Percentiles rank a stretch among this genome's conserved stretches.
Evolutionary conservation across 78 protist species (phyloP).

Genomic region (Dictyostelium brefeldianum): DNA sequence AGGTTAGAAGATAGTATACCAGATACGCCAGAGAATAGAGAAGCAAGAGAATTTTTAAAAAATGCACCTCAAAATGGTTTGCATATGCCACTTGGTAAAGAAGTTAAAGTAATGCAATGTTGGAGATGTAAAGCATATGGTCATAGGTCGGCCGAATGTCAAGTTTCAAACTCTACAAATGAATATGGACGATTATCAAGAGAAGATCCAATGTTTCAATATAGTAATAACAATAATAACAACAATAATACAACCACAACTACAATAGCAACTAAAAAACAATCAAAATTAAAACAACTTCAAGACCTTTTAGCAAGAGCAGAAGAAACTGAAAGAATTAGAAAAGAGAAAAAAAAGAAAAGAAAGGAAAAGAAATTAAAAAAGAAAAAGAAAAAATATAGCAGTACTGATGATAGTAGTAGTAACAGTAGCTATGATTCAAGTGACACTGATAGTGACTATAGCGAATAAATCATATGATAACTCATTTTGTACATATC

Average conservation of each 20-base stretch:
- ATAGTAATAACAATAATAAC: not conserved
- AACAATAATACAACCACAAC: not conserved
- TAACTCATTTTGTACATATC: no score
- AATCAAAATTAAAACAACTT: conserved; percentile 9
- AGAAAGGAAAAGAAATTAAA: conserved; percentile 4
- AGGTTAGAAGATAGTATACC: conserved; percentile 49
- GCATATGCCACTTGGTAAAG: conserved; percentile 79
- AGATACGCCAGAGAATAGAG: conserved; percentile 71
- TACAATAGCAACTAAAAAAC: not conserved
- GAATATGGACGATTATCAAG: conserved; percentile 22
- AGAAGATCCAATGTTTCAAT: conserved; percentile 52
- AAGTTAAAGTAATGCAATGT: conserved; percentile 80
- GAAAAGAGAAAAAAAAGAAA: conserved; percentile 38
- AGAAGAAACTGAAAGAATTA: conserved; percentile 38
- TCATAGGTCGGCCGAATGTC: conserved; percentile 58
- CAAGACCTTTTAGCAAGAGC: conserved; percentile 39
- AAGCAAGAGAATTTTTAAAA: conserved; percentile 53
- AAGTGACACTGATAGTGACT: not conserved
- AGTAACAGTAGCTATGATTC: not conserved
- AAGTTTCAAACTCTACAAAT: not conserved
- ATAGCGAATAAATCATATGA: no score
- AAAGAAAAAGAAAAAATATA: not conserved
- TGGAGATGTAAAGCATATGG: conserved; percentile 71
- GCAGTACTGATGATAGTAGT: conserved; percentile 6
- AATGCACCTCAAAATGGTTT: conserved; percentile 75